Percentiles rank a stretch among this genome's conserved stretches.
phyloP scores from a whole-genome alignment of 2,329 filamentous ascomycete genomes.

The Neonectria hederae region DNA sequence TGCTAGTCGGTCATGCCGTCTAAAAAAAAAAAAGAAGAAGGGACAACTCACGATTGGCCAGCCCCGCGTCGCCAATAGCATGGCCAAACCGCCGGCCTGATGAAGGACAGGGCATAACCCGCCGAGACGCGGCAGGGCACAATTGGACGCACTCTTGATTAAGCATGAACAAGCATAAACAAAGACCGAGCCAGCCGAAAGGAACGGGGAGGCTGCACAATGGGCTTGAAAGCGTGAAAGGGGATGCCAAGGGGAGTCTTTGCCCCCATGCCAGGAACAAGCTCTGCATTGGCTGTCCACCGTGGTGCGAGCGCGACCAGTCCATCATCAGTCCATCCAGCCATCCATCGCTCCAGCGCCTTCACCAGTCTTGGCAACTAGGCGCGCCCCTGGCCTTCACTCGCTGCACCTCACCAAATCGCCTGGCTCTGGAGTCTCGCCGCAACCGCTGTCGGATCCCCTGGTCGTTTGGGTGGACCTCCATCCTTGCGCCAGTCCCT shows the following conservation, averaged over 20 bases:
- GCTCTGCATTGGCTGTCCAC: slow-evolving; percentile 35
- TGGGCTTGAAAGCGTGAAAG: slow-evolving; percentile 10
- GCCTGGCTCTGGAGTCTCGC: slow-evolving; percentile 27
- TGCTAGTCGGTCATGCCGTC: neutral
- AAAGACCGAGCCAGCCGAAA: slow-evolving; percentile 27
- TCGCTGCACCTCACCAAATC: slow-evolving; percentile 21
- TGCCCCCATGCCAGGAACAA: slow-evolving; percentile 32
- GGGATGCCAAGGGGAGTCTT: slow-evolving; percentile 19
- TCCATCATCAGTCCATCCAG: slow-evolving; percentile 42
- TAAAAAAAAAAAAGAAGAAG: neutral
- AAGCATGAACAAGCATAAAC: slow-evolving; percentile 38
- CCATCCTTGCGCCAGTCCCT: slow-evolving; percentile 15
- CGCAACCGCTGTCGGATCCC: slow-evolving; percentile 30
- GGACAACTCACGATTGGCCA: slow-evolving; percentile 22
- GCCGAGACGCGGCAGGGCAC: slow-evolving; percentile 18
- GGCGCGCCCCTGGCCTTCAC: slow-evolving; percentile 24
- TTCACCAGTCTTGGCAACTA: slow-evolving; percentile 31
- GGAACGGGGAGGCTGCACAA: slow-evolving; percentile 25
- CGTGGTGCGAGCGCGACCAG: slow-evolving; percentile 32
- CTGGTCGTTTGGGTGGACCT: slow-evolving; percentile 24
- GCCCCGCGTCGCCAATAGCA: slow-evolving; percentile 14
- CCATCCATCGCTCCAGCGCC: slow-evolving; percentile 22
- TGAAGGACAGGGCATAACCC: neutral
- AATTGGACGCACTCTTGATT: slow-evolving; percentile 25
- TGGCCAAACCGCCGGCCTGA: neutral